Base-by-base conservation (phyloP, 2,329 filamentous ascomycete species). In the Pochonia chlamydosporia region DNA sequence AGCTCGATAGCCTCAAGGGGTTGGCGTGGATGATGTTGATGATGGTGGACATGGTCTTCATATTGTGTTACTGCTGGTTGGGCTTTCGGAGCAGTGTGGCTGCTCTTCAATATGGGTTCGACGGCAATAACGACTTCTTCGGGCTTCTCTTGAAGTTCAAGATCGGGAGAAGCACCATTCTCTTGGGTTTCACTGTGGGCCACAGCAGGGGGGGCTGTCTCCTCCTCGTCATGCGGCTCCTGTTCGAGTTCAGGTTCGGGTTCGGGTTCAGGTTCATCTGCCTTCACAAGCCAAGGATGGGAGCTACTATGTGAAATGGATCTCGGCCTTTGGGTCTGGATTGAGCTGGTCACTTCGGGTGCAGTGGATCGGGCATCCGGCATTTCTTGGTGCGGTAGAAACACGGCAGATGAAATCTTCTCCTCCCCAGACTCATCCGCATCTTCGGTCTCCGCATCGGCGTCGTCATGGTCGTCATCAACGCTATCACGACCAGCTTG, bases 1-100 rank as follows among this genome's bases (percentile, higher is more conserved):
- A 99, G 75, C 65, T 97, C 91, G 56, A 99, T 95, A 25, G 92
- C 92, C 53, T 92, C 89, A 24, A 95, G 75, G 3, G 91, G 89
- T 55, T 76, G 66, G 63, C 76, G 71, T 54, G 75, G 58, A 18
- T 61, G 68, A 62, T 69, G 70, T 51, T 79, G 71, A 46, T 76
- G 70, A 35, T 78, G 74, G 60, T 78, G 73, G 42, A 73, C 62
- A 56, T 73, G 62, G 39, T 79, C 75, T 53, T 73, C 68, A 56
- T 70, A 67, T 18, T 69, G 67, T 33, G 68, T 67, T 42, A 69
- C 61, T 49, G 64, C 61, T 49, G 63, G 35, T 67, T 62, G 45
- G 59, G 55, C 53, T 63, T 68, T 58, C 57, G 20, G 31, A 21
- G 54, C 43, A 40, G 50, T 43, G 44, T 59, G 54, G 37, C 48